Evolutionary conservation across 768 basidiomycete genomes (phyloP).

Genomic region (Macrocybe gigantea): DNA sequence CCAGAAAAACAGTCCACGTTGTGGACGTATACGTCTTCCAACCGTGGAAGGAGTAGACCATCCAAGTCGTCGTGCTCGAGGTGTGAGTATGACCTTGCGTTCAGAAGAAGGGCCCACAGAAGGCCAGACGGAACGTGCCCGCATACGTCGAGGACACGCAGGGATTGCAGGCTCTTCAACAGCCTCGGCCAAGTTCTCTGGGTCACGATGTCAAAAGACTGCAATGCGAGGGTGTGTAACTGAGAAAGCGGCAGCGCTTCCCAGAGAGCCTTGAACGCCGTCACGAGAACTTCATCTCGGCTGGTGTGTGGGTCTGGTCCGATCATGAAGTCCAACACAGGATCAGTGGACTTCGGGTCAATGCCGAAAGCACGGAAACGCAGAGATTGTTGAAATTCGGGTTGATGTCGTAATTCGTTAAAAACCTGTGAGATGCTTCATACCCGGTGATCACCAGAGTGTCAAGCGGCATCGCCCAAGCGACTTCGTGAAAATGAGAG

Average conservation of each 20-base stretch:
- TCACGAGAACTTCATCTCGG: slow-evolving; percentile 27
- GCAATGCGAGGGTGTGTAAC: slow-evolving; percentile 27
- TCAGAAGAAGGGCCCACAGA: slow-evolving; percentile 32
- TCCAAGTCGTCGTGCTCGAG: slow-evolving; percentile 18
- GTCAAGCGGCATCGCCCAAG: slow-evolving; percentile 17
- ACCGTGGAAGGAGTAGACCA: slow-evolving; percentile 23
- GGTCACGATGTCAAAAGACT: slow-evolving; percentile 31
- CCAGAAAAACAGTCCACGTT: slow-evolving; percentile 32
- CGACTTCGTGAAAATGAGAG: slow-evolving; percentile 15
- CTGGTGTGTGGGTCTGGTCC: slow-evolving; percentile 17
- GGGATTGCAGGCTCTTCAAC: slow-evolving; percentile 20
- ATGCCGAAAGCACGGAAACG: slow-evolving; percentile 26
- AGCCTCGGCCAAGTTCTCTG: slow-evolving; percentile 33
- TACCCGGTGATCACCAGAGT: slow-evolving; percentile 24
- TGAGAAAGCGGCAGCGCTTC: slow-evolving; percentile 24
- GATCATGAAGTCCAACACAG: slow-evolving; percentile 26
- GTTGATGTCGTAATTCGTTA: slow-evolving; percentile 14
- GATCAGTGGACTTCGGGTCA: slow-evolving; percentile 12
- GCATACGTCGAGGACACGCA: slow-evolving; percentile 29
- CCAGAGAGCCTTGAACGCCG: slow-evolving; percentile 23
- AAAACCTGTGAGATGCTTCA: slow-evolving; percentile 19
- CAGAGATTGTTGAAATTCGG: slow-evolving; percentile 26
- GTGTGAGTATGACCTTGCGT: slow-evolving; percentile 24
- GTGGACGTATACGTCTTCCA: slow-evolving; percentile 32
- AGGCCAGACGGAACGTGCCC: slow-evolving; percentile 34